These are phyloP conservation scores for Coelastrella sp. DNA, from an alignment of 139 green algal species.

Conservation along the genomic window DNA sequence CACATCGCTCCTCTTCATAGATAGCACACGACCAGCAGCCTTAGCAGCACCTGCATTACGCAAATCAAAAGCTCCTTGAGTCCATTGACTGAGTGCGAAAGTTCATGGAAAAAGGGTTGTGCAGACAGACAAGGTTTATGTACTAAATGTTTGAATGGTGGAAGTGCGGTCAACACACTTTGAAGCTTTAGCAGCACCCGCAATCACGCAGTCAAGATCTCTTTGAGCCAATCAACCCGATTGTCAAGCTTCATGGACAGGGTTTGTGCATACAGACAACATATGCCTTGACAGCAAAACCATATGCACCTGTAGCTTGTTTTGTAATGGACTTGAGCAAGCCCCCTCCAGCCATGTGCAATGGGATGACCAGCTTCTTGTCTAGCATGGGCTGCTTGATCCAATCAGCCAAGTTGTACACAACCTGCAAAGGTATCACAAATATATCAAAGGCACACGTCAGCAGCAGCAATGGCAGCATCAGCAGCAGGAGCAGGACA, in stretches of 20 bases:
- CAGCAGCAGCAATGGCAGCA: not conserved
- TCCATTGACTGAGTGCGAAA: too few species aligned
- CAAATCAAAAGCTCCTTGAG: too few species aligned
- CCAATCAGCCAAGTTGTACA: constrained; percentile 11
- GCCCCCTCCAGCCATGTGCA: not conserved
- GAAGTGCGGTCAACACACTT: too few species aligned
- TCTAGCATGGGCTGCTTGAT: constrained; percentile 40
- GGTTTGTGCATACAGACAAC: too few species aligned
- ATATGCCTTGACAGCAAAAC: too few species aligned
- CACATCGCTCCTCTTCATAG: not conserved
- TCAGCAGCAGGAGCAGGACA: not conserved
- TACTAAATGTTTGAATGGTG: too few species aligned
- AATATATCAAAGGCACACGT: not conserved
- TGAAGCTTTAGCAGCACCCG: too few species aligned
- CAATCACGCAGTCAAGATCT: too few species aligned
- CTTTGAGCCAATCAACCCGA: too few species aligned
- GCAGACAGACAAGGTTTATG: too few species aligned
- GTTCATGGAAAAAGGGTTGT: too few species aligned
- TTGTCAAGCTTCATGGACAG: too few species aligned
- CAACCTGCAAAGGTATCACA: constrained; percentile 7
- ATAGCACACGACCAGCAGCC: not conserved
- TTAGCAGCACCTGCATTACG: not conserved
- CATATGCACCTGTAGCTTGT: not conserved
- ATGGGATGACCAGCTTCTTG: constrained; percentile 25
- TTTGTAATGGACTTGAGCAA: constrained; percentile 2